Conservation (phyloP, 768 basidiomycete species). For the Omphalotus guepiniiformis region DNA sequence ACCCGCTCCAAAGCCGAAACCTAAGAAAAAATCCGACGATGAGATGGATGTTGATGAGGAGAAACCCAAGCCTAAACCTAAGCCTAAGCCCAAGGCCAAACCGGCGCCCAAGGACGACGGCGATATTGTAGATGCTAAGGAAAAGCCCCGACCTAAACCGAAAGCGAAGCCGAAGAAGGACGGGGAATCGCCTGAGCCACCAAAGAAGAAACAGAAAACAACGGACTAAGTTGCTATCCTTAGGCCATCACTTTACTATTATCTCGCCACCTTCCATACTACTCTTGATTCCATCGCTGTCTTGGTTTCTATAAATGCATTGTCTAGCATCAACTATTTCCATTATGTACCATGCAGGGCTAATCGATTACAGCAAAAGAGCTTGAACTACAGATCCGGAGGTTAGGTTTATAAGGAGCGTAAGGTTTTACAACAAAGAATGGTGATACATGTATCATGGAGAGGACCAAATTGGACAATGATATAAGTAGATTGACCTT, state of each 20-base stretch:
- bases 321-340: not conserved
- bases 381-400: not conserved
- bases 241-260: not conserved
- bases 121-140: constrained; percentile 46
- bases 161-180: constrained; percentile 44
- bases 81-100: constrained; percentile 36
- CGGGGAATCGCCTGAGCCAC: constrained; percentile 47
- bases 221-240: constrained; percentile 27
- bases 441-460: not conserved
- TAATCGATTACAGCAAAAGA: constrained; percentile 9
- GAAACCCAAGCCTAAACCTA: constrained; percentile 35
- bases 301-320: too few relatives aligned
- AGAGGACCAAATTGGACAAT: constrained; percentile 8
- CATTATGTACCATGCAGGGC: constrained; percentile 10
- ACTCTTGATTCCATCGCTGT: too few relatives aligned
- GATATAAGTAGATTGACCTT: constrained; percentile 11
- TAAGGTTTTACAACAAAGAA: constrained; percentile 11
- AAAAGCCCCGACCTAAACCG: constrained; percentile 34
- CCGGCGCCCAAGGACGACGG: constrained; percentile 41
- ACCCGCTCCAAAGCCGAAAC: constrained; percentile 47
- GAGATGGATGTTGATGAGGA: constrained; percentile 35
- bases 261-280: too few relatives aligned
- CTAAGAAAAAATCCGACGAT: constrained; percentile 33
- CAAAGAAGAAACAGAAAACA: constrained; percentile 75
- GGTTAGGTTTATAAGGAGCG: not conserved